These are phyloP conservation scores for Calonectria pseudoreteaudii DNA, from an alignment of 2,329 filamentous ascomycete species.

Conservation along the genomic window DNA sequence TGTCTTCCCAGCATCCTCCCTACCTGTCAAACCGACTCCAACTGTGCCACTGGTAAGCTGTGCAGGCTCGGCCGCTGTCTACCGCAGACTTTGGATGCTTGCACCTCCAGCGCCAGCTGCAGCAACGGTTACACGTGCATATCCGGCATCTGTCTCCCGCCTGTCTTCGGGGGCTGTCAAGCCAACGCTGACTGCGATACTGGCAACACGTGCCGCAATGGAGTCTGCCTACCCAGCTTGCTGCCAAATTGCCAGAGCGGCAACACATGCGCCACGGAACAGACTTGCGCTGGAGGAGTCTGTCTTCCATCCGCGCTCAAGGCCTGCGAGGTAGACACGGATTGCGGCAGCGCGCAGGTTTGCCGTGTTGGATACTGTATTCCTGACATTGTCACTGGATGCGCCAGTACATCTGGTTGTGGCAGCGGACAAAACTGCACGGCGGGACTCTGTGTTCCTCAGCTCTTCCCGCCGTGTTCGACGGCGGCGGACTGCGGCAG, in stretches of 20 bases:
- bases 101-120: background rate
- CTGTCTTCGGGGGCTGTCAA: background rate
- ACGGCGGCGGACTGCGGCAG: background rate
- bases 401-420: background rate
- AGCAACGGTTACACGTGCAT: background rate
- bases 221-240: background rate
- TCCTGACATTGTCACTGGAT: background rate
- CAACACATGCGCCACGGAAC: background rate
- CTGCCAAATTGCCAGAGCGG: background rate
- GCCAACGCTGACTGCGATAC: background rate
- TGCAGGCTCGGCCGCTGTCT: slow-evolving; percentile 16
- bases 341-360: background rate
- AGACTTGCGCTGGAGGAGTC: slow-evolving; percentile 5
- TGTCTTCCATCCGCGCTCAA: slow-evolving; percentile 1
- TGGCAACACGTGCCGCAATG: background rate
- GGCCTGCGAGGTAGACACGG: background rate
- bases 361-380: slow-evolving; percentile 16
- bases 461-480: slow-evolving; percentile 5
- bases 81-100: background rate
- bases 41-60: slow-evolving; percentile 14
- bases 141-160: slow-evolving; percentile 6
- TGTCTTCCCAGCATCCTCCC: slow-evolving; percentile 7
- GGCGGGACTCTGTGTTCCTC: slow-evolving; percentile 15
- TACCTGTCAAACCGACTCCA: background rate
- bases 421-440: slow-evolving; percentile 2